phyloP scores from a whole-genome alignment of 1,284 basidiomycete species.

The Ustilago esculenta region DNA sequence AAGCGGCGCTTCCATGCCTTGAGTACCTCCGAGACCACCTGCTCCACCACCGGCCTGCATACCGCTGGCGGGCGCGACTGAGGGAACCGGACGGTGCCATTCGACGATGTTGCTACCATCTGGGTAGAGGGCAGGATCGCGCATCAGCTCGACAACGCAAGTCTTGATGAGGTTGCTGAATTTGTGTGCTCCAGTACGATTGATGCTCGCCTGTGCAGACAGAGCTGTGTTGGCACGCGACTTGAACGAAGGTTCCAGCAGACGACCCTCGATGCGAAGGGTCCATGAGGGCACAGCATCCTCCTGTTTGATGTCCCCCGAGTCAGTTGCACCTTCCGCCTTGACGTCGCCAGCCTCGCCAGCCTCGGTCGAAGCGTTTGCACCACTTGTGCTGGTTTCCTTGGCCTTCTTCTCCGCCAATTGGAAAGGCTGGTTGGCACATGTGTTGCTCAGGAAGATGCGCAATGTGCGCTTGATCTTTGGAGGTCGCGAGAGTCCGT shows the following conservation, averaged over 20 bases:
- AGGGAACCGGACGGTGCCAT: slow-evolving; percentile 69
- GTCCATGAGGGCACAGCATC: slow-evolving; percentile 92
- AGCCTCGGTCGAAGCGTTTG: slow-evolving; percentile 16
- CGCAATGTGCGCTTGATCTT: slow-evolving; percentile 81
- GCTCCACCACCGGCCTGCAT: slow-evolving; percentile 61
- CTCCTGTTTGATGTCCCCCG: slow-evolving; percentile 67
- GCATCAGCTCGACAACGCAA: slow-evolving; percentile 85
- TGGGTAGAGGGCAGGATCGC: slow-evolving; percentile 82
- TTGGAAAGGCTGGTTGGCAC: slow-evolving; percentile 76
- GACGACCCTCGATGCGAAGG: slow-evolving; percentile 84
- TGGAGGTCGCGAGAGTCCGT: slow-evolving; percentile 65
- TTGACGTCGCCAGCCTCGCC: slow-evolving; percentile 29
- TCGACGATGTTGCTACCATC: slow-evolving; percentile 68
- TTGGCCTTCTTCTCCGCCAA: slow-evolving; percentile 56
- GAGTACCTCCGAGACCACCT: slow-evolving; percentile 47
- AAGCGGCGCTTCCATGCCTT: slow-evolving; percentile 55
- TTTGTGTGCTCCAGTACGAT: slow-evolving; percentile 70
- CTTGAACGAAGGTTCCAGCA: slow-evolving; percentile 72
- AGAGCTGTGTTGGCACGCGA: slow-evolving; percentile 60
- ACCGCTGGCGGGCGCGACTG: slow-evolving; percentile 49
- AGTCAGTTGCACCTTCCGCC: slow-evolving; percentile 23
- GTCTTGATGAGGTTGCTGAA: slow-evolving; percentile 87
- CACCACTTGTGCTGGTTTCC: slow-evolving; percentile 17
- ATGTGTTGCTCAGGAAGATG: slow-evolving; percentile 87
- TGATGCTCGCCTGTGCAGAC: slow-evolving; percentile 60